These are phyloP conservation scores for Aciculosporium take DNA, from an alignment of 2,329 filamentous ascomycete species.

Conservation along the genomic window DNA sequence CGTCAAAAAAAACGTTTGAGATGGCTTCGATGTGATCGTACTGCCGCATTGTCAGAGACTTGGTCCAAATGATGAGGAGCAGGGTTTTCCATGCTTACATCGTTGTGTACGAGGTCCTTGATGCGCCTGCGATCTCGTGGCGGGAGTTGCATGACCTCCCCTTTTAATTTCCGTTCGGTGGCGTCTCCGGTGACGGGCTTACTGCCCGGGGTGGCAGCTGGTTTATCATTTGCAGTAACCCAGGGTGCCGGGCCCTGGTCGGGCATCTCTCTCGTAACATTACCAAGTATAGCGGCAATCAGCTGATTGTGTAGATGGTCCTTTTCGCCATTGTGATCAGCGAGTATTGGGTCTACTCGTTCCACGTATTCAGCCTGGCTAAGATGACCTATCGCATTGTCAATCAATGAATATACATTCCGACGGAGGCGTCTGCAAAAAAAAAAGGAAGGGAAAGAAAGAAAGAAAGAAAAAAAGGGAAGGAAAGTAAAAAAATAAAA, in stretches of 20 bases:
- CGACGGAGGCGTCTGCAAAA: no score
- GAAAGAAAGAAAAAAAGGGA: no score
- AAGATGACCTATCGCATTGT: constrained; percentile 35
- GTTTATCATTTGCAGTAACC: constrained; percentile 60
- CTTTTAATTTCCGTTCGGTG: constrained; percentile 49
- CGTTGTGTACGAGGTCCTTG: constrained; percentile 48
- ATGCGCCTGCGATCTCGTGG: constrained; percentile 50
- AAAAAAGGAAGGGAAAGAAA: no score
- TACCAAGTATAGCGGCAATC: constrained; percentile 50
- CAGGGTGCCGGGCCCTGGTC: constrained; percentile 53
- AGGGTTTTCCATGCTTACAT: constrained; percentile 24
- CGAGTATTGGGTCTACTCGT: constrained; percentile 45
- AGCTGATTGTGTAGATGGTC: constrained; percentile 56
- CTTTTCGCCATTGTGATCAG: constrained; percentile 41
- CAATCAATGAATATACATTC: no score
- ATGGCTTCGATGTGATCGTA: constrained; percentile 42
- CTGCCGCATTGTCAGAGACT: constrained; percentile 19
- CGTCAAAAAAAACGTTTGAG: constrained; percentile 36
- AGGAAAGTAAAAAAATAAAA: no score
- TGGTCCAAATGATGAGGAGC: no score
- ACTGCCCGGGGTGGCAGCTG: constrained; percentile 37
- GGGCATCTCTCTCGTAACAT: constrained; percentile 55
- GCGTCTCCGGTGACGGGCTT: constrained; percentile 54
- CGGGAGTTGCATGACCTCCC: constrained; percentile 57
- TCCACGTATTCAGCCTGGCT: constrained; percentile 48